Percentiles rank a stretch among this genome's conserved stretches.
phyloP scores from a whole-genome alignment of 164 flowering plant genomes.

The Umbellularia californica region DNA sequence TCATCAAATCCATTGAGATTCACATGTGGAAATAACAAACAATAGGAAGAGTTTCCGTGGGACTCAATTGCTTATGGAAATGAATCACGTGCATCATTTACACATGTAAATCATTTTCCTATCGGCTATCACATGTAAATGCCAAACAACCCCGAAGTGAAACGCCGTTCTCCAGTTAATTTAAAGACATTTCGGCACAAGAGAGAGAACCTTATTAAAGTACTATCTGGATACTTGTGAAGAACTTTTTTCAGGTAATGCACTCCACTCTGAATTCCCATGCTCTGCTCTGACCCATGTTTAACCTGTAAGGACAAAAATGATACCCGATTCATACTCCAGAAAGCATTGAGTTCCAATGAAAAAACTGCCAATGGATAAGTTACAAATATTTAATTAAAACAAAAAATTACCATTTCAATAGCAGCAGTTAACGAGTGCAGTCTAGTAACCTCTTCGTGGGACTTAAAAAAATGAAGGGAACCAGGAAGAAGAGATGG shows the following conservation, averaged over 20 bases:
- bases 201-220: constrained; percentile 51
- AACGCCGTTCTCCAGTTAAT: too few species aligned
- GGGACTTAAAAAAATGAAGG: constrained; percentile 37
- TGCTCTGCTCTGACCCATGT: constrained; percentile 33
- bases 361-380: not conserved
- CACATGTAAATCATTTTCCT: too few species aligned
- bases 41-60: too few species aligned
- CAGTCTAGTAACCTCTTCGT: constrained; percentile 55
- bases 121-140: too few species aligned
- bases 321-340: not conserved
- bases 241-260: constrained; percentile 68
- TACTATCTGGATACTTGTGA: constrained; percentile 70
- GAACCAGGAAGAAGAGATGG: constrained; percentile 48
- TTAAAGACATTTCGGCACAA: not conserved
- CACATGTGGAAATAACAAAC: too few species aligned
- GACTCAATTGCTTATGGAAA: too few species aligned
- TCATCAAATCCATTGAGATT: too few species aligned
- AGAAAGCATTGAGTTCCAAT: not conserved
- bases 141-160: too few species aligned
- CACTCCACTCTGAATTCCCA: constrained; percentile 55
- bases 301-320: constrained; percentile 43
- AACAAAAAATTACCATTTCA: constrained; percentile 55
- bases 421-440: constrained; percentile 62
- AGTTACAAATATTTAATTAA: not conserved
- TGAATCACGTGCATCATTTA: too few species aligned